Evolutionary conservation across 768 basidiomycete genomes (phyloP).

Genomic region (Neoboletus subvelutipes): DNA sequence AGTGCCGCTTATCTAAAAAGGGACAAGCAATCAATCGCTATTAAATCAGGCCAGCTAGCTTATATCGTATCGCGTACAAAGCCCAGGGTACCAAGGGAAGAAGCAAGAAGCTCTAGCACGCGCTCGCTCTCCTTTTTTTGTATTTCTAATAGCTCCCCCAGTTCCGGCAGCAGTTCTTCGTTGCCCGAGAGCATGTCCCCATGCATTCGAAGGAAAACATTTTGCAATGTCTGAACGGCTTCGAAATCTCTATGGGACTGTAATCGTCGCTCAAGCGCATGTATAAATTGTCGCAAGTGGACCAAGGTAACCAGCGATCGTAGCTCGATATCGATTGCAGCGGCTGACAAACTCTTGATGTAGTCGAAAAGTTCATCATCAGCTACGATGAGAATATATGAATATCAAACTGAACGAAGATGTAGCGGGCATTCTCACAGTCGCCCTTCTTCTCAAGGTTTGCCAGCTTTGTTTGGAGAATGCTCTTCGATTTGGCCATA

Average conservation of each 20-base stretch:
- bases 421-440: constrained; percentile 52
- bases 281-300: constrained; percentile 65
- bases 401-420: constrained; percentile 5
- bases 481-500: constrained; percentile 54
- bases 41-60: background rate
- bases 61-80: constrained; percentile 72
- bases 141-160: constrained; percentile 59
- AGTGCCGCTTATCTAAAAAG: constrained; percentile 28
- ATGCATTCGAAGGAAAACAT: constrained; percentile 82
- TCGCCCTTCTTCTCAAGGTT: constrained; percentile 55
- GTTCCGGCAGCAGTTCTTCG: constrained; percentile 53
- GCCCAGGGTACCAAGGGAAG: constrained; percentile 70
- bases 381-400: constrained; percentile 28
- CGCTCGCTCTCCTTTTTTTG: constrained; percentile 79
- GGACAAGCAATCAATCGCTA: background rate
- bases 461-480: constrained; percentile 66
- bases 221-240: constrained; percentile 86
- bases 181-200: constrained; percentile 77
- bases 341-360: constrained; percentile 84
- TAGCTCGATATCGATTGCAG: constrained; percentile 88
- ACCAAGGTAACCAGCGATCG: constrained; percentile 70
- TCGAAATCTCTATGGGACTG: constrained; percentile 88
- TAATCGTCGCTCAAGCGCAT: constrained; percentile 71
- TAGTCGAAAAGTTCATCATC: constrained; percentile 84
- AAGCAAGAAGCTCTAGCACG: constrained; percentile 70